Base-by-base conservation (phyloP, 176 grass and related monocot genomes). In the Thalia dealbata region DNA sequence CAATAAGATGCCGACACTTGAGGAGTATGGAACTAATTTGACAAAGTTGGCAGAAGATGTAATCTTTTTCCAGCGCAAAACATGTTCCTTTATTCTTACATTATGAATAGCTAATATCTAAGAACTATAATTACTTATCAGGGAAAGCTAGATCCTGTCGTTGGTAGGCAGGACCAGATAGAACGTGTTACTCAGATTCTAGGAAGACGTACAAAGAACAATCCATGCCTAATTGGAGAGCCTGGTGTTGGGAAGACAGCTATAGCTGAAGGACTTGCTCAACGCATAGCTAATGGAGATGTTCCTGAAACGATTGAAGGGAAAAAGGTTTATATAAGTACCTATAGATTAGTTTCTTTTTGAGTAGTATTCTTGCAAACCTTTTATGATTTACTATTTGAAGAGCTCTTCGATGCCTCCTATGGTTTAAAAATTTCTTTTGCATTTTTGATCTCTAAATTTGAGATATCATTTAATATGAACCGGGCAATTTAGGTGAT, bases 251-350 rank as follows among this genome's bases (percentile, higher is more conserved):
- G 95, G 14, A 99, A 99, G 83, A 99, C 95, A 48, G 95, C 95
- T 70, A 99, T 99, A 74, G 95, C 95, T n/a, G 95, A 99, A 81
- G 95, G 90, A 21, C 85, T 93, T 86, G 95, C 95, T 54, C 95
- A 99, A 43, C 89, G 87, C 52, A 99, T 99, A 82, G 11, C 81
- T 50, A 91, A 82, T 81, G 95, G 95, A 13, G 95, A 99, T 28
- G 90, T 99, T 79, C 95, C 95, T 32, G 95, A 99, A 85, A 99
- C 95, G 23, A 99, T 99, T 74, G 95, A 99, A 88, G 95, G 95
- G 79, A 99, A 99, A 79, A 93, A 93, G 87, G 93, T 96, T 5
- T 27, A 14, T 27, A 14, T 11, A 3, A 43, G 18, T 19, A 67
- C 16, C 32, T 67, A 35, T 38, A 16, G 16, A 19, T 41, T 15